Evolutionary conservation across 2,329 filamentous ascomycete genomes (phyloP), one percentile per base, ranked within the genome.

Genomic region (Neopestalotiopsis sp.): DNA sequence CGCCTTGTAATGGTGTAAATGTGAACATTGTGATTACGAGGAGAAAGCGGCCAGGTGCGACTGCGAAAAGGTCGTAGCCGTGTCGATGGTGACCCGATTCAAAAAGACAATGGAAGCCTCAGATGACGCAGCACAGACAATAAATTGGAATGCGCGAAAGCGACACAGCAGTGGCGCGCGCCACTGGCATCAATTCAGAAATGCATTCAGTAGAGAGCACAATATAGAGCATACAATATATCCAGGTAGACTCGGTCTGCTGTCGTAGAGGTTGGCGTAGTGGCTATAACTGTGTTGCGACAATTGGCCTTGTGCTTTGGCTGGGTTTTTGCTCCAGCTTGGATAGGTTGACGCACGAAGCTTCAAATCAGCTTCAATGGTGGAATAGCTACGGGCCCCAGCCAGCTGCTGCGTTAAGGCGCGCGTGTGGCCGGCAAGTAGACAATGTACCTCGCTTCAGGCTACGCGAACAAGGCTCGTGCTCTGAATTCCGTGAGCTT

Each of bases 1-100:
- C 95, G 79, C 96, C 96, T 74, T 97, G 91, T 69, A 99, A 86
- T 61, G 96, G 91, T 77, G 93, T 97, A 82, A 98, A 98, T 73
- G 92, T 97, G 86, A 99, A 98, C 96, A 99, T 99, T 76, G 73
- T 82, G 78, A 74, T 71, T 28, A 28, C 28, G 6, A 38, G 3
- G 34, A 63, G 32, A 10, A 63, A 24, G 24, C 13, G 17, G 5
- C 20, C 24, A 24, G n/a, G 24, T 24, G 32, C 14, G n/a, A n/a
- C 59, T 30, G 32, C n/a, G 32, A 14, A 4, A 13, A 10, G 57
- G 13, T 45, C 62, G 32, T 5, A 5, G 34, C 38, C 30, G 40
- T 40, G n/a, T 28, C 7, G 40, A 17, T 30, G 17, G 20, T 17
- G 13, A 56, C 24, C 57, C 17, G 2, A 17, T 13, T 24, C 13